A percentile compares a stretch with the other conserved stretches of the same genome.
These are phyloP conservation scores for Rubroboletus pulcherrimus DNA, from an alignment of 768 basidiomycete species.

Conservation along the genomic window DNA sequence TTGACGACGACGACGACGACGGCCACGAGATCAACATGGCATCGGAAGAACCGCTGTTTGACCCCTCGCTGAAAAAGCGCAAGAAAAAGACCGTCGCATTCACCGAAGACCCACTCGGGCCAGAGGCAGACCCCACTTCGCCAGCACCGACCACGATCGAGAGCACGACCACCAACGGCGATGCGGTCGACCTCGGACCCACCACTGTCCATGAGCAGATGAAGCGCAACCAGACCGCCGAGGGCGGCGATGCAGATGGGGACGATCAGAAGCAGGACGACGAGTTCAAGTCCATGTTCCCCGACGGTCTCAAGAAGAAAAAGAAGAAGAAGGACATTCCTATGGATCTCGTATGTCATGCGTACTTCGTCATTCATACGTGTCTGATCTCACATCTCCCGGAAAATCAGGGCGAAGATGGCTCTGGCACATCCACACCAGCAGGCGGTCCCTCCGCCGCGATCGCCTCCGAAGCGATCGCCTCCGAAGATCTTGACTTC, in stretches of 20 bases:
- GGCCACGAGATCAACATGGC: conserved; percentile 38
- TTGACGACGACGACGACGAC: conserved; percentile 19
- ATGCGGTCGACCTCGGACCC: conserved; percentile 73
- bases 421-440: conserved; percentile 64
- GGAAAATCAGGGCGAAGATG: conserved; percentile 51
- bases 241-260: conserved; percentile 32
- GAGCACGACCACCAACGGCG: conserved; percentile 62
- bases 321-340: conserved; percentile 93
- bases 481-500: conserved; percentile 83
- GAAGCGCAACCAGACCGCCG: conserved; percentile 44
- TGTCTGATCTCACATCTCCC: not conserved
- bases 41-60: conserved; percentile 74
- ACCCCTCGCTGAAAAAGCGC: conserved; percentile 79
- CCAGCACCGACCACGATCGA: conserved; percentile 76
- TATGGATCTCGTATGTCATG: conserved; percentile 62
- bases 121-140: conserved; percentile 77
- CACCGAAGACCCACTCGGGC: conserved; percentile 77
- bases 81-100: conserved; percentile 88
- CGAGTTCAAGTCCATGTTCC: conserved; percentile 78
- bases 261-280: conserved; percentile 60
- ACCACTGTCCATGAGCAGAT: conserved; percentile 74
- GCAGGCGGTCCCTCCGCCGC: conserved; percentile 35
- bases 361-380: not conserved
- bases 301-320: conserved; percentile 83
- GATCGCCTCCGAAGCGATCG: conserved; percentile 54